phyloP scores from a whole-genome alignment of 1,284 basidiomycete species.

The Wallemia hederae region DNA sequence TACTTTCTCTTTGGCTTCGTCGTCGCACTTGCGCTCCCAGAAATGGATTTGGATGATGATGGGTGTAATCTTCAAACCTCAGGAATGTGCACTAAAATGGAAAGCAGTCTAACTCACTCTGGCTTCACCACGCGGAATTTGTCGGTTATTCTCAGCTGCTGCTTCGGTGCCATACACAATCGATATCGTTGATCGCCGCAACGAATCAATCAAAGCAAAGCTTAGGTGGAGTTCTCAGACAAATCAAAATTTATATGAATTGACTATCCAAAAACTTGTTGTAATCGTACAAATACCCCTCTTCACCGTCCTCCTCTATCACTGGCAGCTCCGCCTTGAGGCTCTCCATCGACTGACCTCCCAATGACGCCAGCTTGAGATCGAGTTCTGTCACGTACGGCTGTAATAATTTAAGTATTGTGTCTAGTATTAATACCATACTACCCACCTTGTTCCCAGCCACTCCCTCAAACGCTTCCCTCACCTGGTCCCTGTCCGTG shows the following conservation, averaged over 20 bases:
- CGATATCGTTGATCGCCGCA: not conserved
- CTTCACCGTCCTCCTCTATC: not conserved
- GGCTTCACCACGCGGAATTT: not conserved
- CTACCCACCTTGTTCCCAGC: constrained; percentile 60
- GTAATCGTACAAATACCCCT: constrained; percentile 2
- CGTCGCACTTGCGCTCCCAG: not conserved
- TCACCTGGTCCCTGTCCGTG: constrained; percentile 65
- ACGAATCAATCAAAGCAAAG: too few species aligned
- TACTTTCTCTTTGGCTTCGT: not conserved
- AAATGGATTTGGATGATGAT: not conserved
- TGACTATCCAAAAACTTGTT: constrained; percentile 4
- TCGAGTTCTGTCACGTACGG: constrained; percentile 82
- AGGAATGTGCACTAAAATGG: not conserved
- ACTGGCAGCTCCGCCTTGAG: not conserved
- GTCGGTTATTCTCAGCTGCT: not conserved
- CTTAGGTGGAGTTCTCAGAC: too few species aligned
- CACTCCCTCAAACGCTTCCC: constrained; percentile 74
- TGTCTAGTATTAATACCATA: too few species aligned
- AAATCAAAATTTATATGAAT: not conserved
- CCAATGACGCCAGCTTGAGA: constrained; percentile 50
- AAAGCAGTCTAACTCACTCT: not conserved
- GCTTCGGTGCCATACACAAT: not conserved
- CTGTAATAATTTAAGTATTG: too few species aligned
- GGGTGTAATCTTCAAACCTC: not conserved
- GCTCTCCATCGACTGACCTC: constrained; percentile 3